Evolutionary conservation across 2,329 filamentous ascomycete species (phyloP).

Genomic region (Paecilomyces dactylethromorphus): DNA sequence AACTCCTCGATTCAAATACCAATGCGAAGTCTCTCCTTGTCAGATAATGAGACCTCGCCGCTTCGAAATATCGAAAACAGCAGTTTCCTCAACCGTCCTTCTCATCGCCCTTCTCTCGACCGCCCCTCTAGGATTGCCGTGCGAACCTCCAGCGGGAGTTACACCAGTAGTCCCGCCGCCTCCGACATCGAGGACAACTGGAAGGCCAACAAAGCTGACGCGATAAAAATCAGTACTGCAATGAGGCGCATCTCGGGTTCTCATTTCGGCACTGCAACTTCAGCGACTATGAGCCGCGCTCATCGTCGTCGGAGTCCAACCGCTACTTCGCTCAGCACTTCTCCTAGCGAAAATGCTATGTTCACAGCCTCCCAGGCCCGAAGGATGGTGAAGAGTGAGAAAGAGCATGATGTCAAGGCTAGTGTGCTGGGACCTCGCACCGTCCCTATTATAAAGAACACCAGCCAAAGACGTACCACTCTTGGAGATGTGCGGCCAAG

Average conservation of each 20-base stretch:
- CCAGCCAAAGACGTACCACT: conserved; percentile 34
- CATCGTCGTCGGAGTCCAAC: conserved; percentile 53
- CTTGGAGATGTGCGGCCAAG: conserved; percentile 35
- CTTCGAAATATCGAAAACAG: conserved; percentile 48
- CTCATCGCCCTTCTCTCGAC: conserved; percentile 20
- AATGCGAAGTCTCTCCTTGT: conserved; percentile 54
- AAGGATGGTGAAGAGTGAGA: conserved; percentile 59
- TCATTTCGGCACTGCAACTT: conserved; percentile 32
- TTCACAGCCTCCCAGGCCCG: conserved; percentile 62
- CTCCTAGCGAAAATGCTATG: conserved; percentile 52
- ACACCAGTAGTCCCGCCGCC: conserved; percentile 22
- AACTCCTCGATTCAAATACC: conserved; percentile 59
- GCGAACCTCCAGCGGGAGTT: conserved; percentile 32
- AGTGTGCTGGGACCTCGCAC: conserved; percentile 58
- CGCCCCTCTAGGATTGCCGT: conserved; percentile 32
- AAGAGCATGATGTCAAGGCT: conserved; percentile 48
- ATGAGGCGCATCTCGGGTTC: conserved; percentile 49
- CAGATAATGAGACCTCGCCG: conserved; percentile 51
- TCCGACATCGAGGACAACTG: conserved; percentile 46
- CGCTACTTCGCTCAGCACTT: conserved; percentile 41
- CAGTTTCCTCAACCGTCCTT: conserved; percentile 43
- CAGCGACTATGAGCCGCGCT: conserved; percentile 33
- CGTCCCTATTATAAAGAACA: conserved; percentile 52
- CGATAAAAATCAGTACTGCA: conserved; percentile 48
- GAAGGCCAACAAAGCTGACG: conserved; percentile 44